A percentile compares a stretch with the other conserved stretches of the same genome.
phyloP scores from a whole-genome alignment of 345 rosid genomes.

The Ceriops tagal region DNA sequence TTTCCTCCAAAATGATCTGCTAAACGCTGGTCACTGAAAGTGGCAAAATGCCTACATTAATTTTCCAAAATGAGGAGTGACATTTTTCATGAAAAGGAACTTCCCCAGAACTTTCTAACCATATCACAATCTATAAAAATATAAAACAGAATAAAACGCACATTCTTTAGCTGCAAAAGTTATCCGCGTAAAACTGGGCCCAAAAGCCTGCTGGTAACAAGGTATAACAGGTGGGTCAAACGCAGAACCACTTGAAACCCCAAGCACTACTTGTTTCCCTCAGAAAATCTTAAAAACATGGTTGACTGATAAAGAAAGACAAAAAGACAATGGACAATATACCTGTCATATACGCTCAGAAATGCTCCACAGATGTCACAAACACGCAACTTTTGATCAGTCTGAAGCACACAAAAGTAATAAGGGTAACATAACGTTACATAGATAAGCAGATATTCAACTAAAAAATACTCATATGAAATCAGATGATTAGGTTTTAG shows the following conservation, averaged over 20 bases:
- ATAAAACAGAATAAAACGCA: slow-evolving; percentile 92
- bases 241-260: slow-evolving; percentile 88
- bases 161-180: slow-evolving; percentile 99
- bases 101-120: slow-evolving; percentile 38
- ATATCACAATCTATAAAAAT: slow-evolving; percentile 59
- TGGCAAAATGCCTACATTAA: slow-evolving; percentile 2
- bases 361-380: slow-evolving; percentile 99
- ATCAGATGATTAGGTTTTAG: too few relatives aligned
- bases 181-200: slow-evolving; percentile 99
- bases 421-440: neutral
- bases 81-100: slow-evolving; percentile 7
- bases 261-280: slow-evolving; percentile 48
- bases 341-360: slow-evolving; percentile 98
- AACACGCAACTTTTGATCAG: slow-evolving; percentile 98
- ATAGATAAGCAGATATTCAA: too few relatives aligned
- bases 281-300: slow-evolving; percentile 17
- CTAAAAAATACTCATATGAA: too few relatives aligned
- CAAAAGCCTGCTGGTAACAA: slow-evolving; percentile 99
- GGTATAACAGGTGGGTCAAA: slow-evolving; percentile 89
- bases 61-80: neutral
- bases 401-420: slow-evolving; percentile 45
- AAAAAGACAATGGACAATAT: slow-evolving; percentile 24
- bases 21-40: slow-evolving; percentile 93
- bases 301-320: neutral
- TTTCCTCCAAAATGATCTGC: slow-evolving; percentile 99